Base-by-base conservation (phyloP, 768 basidiomycete genomes). In the Pholiota molesta region DNA sequence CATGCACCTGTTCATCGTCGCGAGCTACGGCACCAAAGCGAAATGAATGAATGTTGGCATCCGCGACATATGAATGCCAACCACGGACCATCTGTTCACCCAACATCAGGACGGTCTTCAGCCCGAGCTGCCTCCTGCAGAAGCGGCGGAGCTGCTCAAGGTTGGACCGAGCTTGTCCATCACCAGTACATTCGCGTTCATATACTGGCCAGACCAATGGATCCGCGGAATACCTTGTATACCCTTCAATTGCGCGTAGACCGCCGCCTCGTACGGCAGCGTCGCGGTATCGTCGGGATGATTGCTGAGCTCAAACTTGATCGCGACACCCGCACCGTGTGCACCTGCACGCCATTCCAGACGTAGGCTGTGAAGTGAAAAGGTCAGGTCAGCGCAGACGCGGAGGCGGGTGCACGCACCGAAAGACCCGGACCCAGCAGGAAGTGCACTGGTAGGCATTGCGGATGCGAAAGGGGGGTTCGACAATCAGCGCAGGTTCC, bases 181-280 rank as follows among this genome's bases (percentile, higher is more conserved):
- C 60, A 97, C 96, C 95, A 98, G 97, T 47, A 94, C 96, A 64
- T 98, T 97, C 84, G 96, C 97, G 73, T 97, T 95, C 74, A 94
- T 97, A 76, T 98, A 89, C 29, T 88, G 90, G 17, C 90, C 90
- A 65, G 88, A 91, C 89, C 90, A 98, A 68, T 95, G 80, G 59
- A 97, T 94, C 67, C 96, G 97, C 11, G 96, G 95, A 5, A 97
- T 94, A 49, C 96, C 96, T 57, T 97, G 94, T 63, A 96, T 95
- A 57, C 95, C 95, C 16, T 95, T 94, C 49, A 98, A 86, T 13
- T 90, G 94, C 87, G 95, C 97, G 79, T 89, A 90, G 45, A 92
- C 89, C 74, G 90, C 89, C 62, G 87, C 89, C 78, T 98, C 96
- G 16, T 45, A 45, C 3, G 44, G 44, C 5, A 45, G 17, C 6